Evolutionary conservation across 208 protist species (phyloP), one percentile per base, ranked within the genome.

Genomic region (Tritrichomonas musculus): DNA sequence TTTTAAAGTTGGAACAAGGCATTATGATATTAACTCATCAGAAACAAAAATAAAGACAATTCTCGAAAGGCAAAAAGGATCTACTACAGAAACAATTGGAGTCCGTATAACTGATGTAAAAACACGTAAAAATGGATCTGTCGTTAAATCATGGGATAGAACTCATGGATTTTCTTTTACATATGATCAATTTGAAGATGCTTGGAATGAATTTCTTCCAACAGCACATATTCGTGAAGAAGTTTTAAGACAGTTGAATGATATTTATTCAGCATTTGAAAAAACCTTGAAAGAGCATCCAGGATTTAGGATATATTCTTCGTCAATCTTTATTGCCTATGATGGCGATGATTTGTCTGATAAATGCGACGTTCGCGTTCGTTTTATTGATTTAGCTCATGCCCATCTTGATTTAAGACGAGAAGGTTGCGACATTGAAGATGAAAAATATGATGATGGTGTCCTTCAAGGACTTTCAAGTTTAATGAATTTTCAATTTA

Each of bases 1-100:
- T 88, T 30, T 88, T 5, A 88, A 88, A 88, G 77, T 88, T 39
- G 77, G 77, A 25, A 88, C 77, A 60, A 25, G 77, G 1, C 77
- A 88, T 50, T 88, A 88, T 47, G 77, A 88, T 57, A 39, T 88
- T 1, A 8, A 88, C 8, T 5, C 77, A 39, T 60, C 77, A 39
- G n/a, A 88, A 50, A 36, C 25, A 14, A 88, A 88, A 17, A 88
- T 57, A 39, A 20, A 88, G 27, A 17, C 33, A 0, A 22, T 88
- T 39, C 0, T 88, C 17, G 47, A n/a, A 9, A 88, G 57, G 36
- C 77, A 88, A 60, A 36, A 53, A 36, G 77, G 77, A 4, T 57
- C 77, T 9, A 88, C 77, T 39, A 88, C 77, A 33, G 47, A 88
- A 44, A 57, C 77, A 57, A 41, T 47, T 39, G 77, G 77, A 39